phyloP scores from a whole-genome alignment of 805 yeast genomes.

The Myxozyma kluyveri region DNA sequence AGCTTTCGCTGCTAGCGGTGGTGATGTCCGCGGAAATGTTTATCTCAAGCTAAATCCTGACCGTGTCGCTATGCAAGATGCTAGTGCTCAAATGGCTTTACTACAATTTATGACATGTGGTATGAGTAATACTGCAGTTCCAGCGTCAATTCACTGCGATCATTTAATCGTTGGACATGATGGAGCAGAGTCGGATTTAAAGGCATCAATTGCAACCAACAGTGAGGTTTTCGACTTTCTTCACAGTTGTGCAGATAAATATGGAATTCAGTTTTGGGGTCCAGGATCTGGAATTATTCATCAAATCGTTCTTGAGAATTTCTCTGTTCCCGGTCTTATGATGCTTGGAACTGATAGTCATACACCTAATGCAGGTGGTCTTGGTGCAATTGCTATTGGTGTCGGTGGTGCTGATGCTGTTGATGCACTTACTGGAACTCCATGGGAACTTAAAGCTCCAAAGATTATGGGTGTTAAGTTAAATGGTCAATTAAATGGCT shows the following conservation, averaged over 20 bases:
- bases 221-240: conserved; percentile 93
- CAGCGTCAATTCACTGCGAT: conserved; percentile 96
- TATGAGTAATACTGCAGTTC: conserved; percentile 85
- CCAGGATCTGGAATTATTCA: conserved; percentile 98
- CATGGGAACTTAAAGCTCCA: conserved; percentile 99
- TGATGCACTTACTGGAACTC: conserved; percentile 87
- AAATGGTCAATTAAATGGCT: conserved; percentile 86
- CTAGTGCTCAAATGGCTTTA: conserved; percentile 97
- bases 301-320: conserved; percentile 94
- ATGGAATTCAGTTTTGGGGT: conserved; percentile 97
- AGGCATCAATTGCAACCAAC: conserved; percentile 81
- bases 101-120: conserved; percentile 96
- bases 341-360: conserved; percentile 97
- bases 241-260: conserved; percentile 85
- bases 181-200: conserved; percentile 83
- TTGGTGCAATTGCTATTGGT: conserved; percentile 97
- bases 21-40: conserved; percentile 66
- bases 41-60: conserved; percentile 95
- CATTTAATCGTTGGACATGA: conserved; percentile 94
- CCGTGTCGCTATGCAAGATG: conserved; percentile 98
- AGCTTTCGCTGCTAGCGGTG: conserved; percentile 36
- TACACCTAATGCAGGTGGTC: conserved; percentile 98
- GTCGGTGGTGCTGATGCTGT: conserved; percentile 99
- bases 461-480: conserved; percentile 91
- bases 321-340: conserved; percentile 95